These are phyloP conservation scores for Suhomyces anneliseae DNA, from an alignment of 1,139 yeast genomes.

Conservation along the genomic window DNA sequence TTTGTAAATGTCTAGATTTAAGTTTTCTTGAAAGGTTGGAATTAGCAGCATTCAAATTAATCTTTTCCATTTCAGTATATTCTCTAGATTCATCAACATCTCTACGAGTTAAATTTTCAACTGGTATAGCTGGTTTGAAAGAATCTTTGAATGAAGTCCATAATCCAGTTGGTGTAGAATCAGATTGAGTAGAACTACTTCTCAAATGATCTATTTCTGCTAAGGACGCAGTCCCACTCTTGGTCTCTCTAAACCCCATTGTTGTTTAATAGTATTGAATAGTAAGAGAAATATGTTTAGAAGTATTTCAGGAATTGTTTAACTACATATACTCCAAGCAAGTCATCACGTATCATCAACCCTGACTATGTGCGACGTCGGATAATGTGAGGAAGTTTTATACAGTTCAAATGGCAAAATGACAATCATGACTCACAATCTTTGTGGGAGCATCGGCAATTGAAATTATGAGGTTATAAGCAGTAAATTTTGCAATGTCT, in stretches of 20 bases:
- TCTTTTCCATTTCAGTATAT: slow-evolving; percentile 36
- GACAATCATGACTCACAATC: slow-evolving; percentile 7
- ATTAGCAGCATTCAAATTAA: slow-evolving; percentile 38
- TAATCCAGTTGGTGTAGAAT: slow-evolving; percentile 10
- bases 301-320: background rate
- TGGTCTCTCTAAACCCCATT: background rate
- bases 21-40: slow-evolving; percentile 39
- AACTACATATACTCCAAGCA: slow-evolving; percentile 5
- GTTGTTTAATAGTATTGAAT: background rate
- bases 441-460: slow-evolving; percentile 2
- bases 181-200: slow-evolving; percentile 12
- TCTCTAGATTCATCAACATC: slow-evolving; percentile 18
- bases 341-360: slow-evolving; percentile 4
- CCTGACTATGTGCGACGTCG: background rate
- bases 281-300: background rate
- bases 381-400: slow-evolving; percentile 3
- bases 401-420: slow-evolving; percentile 8
- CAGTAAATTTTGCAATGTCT: slow-evolving; percentile 5
- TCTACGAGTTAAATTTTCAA: slow-evolving; percentile 20
- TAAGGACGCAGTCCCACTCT: slow-evolving; percentile 7
- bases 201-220: slow-evolving; percentile 14
- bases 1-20: slow-evolving; percentile 53
- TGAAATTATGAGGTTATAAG: background rate
- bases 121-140: slow-evolving; percentile 33
- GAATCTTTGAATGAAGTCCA: slow-evolving; percentile 35